Evolutionary conservation across 768 basidiomycete genomes (phyloP), one percentile per base, ranked within the genome.

Genomic region (Phanerodontia chrysosporium): DNA sequence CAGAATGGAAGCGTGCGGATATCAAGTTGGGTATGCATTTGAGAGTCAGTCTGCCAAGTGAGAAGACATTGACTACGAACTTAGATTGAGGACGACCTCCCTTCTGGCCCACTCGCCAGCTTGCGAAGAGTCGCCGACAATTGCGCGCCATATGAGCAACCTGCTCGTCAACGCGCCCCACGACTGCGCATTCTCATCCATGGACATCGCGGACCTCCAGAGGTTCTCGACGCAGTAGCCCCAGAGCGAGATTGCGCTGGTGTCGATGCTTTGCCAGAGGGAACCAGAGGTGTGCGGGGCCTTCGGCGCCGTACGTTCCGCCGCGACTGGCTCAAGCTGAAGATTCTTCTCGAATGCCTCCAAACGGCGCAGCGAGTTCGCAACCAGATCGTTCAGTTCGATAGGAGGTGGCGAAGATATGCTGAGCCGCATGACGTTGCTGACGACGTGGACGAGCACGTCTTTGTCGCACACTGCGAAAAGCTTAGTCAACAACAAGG

Each of bases 31-130:
- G 18, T 10, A 42, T 42, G 16, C 4, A 18, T 18, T 10, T 18
- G 18, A 42, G 9, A 8, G 39, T 10, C 39, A 18, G 8, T 42
- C 39, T 42, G 18, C 18, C n/a, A n/a, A 10, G 18, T 18, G 39
- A 42, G 39, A 42, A 42, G 39, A 42, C 4, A 10, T 8, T 10
- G 39, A 5, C 18, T 18, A 48, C 18, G 27, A 48, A 18, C 46
- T 28, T 16, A 69, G 22, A 58, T 63, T 69, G 18, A 51, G 46
- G 25, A 76, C 59, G 18, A 70, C 74, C 55, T 77, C 68, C 30
- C 58, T 71, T 45, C 86, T 73, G n/a, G 75, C 80, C 86, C 86
- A 89, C 61, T 86, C 83, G 5, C 80, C 80, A 1, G 77, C 66
- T 24, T 69, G 72, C 3, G 65, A 69, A 22, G 75, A 73, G 6